Conservation (phyloP, 2,329 filamentous ascomycete genomes). For the Ophiocordyceps camponoti-rufipedis region DNA sequence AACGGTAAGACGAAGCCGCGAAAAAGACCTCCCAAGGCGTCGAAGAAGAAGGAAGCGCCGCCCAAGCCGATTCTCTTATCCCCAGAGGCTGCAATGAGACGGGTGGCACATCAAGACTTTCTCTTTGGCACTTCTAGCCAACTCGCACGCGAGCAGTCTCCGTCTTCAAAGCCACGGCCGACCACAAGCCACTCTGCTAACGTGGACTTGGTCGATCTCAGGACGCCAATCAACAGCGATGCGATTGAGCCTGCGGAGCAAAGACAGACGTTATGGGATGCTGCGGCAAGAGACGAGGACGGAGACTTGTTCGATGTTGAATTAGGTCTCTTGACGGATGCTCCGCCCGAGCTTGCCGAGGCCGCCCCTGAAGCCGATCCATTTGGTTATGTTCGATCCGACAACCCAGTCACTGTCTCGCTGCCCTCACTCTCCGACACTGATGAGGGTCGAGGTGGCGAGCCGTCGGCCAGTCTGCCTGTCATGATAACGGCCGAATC, state of each 20-base stretch:
- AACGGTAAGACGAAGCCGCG: constrained; percentile 15
- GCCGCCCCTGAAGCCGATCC: constrained; percentile 13
- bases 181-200: constrained; percentile 42
- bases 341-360: constrained; percentile 13
- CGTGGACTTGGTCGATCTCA: constrained; percentile 19
- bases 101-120: constrained; percentile 53
- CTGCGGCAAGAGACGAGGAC: constrained; percentile 46
- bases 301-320: constrained; percentile 47
- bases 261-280: constrained; percentile 44
- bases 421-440: background rate
- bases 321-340: constrained; percentile 37
- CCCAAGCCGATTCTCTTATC: constrained; percentile 42
- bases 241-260: constrained; percentile 13
- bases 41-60: constrained; percentile 20
- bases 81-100: constrained; percentile 46
- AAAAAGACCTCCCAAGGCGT: constrained; percentile 12
- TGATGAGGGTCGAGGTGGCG: constrained; percentile 1
- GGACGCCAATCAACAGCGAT: constrained; percentile 20
- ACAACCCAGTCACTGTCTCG: constrained; percentile 1
- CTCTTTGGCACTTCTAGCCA: constrained; percentile 80
- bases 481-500: too few relatives aligned
- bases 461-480: constrained; percentile 8
- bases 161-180: constrained; percentile 39
- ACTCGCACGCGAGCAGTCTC: constrained; percentile 54
- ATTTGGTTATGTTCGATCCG: constrained; percentile 17